A percentile compares a stretch with the other conserved stretches of the same genome.
Evolutionary conservation across 208 protist species (phyloP).

Genomic region (Herpetomonas samuelpessoai): DNA sequence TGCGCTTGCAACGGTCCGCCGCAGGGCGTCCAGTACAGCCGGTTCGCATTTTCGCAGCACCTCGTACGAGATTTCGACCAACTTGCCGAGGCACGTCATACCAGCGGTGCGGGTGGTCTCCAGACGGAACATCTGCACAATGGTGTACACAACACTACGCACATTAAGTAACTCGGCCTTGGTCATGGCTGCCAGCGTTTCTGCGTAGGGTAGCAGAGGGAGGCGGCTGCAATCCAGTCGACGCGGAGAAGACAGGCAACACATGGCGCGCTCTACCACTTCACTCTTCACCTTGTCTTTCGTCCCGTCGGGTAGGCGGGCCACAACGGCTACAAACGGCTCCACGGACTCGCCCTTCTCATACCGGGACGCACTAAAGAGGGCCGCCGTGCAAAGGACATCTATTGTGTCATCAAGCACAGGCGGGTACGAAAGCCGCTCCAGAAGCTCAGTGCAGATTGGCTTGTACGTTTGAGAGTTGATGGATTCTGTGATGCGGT

Average conservation of each 20-base stretch:
- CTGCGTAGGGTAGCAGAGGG: slow-evolving; percentile 73
- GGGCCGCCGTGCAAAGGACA: slow-evolving; percentile 49
- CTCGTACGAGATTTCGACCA: slow-evolving; percentile 77
- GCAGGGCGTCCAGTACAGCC: slow-evolving; percentile 43
- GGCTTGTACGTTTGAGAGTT: slow-evolving; percentile 42
- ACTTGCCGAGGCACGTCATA: slow-evolving; percentile 82
- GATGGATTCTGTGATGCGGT: slow-evolving; percentile 56
- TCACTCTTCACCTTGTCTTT: slow-evolving; percentile 43
- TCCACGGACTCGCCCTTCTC: slow-evolving; percentile 52
- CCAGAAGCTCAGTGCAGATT: slow-evolving; percentile 53
- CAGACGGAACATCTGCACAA: slow-evolving; percentile 72
- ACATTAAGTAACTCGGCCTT: slow-evolving; percentile 65
- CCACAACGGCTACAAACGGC: slow-evolving; percentile 61
- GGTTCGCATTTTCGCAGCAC: slow-evolving; percentile 50
- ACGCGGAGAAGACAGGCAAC: slow-evolving; percentile 60
- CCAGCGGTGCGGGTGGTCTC: slow-evolving; percentile 76
- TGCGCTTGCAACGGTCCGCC: slow-evolving; percentile 39
- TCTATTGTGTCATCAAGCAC: slow-evolving; percentile 57
- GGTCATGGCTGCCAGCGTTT: slow-evolving; percentile 70
- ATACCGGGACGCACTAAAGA: slow-evolving; percentile 70
- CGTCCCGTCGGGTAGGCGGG: slow-evolving; percentile 43
- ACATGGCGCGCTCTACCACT: slow-evolving; percentile 69
- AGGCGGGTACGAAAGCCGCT: slow-evolving; percentile 41
- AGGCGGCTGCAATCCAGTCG: slow-evolving; percentile 73
- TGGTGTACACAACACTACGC: slow-evolving; percentile 43